A percentile compares a stretch with the other conserved stretches of the same genome.
phyloP scores from a whole-genome alignment of 257 asterid species.

The Solanum medicagineum region DNA sequence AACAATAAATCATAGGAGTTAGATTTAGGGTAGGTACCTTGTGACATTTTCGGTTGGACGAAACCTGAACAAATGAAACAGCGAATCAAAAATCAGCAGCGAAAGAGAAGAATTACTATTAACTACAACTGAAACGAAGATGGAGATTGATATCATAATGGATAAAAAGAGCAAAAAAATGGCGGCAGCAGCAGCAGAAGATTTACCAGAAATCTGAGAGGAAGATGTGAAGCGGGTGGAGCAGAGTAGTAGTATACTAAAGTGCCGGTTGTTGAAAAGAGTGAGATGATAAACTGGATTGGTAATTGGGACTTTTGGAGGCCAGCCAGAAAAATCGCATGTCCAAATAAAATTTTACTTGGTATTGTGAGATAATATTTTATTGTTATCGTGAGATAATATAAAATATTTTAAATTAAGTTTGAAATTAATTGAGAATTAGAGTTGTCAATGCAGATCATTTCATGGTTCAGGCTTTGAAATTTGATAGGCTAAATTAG shows the following conservation, averaged over 20 bases:
- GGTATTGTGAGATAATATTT: too few relatives aligned
- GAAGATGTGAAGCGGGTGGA: background rate
- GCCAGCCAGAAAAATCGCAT: background rate
- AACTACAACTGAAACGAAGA: background rate
- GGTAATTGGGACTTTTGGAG: background rate
- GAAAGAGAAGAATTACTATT: background rate
- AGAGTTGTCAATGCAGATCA: too few relatives aligned
- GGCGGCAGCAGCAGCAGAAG: background rate
- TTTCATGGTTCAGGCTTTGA: too few relatives aligned
- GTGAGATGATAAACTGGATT: background rate
- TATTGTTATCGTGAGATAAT: too few relatives aligned
- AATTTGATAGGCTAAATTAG: too few relatives aligned
- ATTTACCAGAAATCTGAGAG: background rate
- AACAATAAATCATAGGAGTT: background rate
- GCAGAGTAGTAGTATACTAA: background rate
- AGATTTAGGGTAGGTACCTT: background rate
- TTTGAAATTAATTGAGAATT: too few relatives aligned
- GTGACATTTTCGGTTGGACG: background rate
- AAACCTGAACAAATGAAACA: background rate
- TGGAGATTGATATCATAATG: background rate
- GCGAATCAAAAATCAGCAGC: background rate
- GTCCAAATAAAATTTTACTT: too few relatives aligned
- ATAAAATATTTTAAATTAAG: too few relatives aligned
- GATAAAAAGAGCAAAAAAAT: background rate
- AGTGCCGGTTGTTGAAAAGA: background rate